These are phyloP conservation scores for Schizochytrium sp. DNA, from an alignment of 108 stramenopile species.

Conservation along the genomic window DNA sequence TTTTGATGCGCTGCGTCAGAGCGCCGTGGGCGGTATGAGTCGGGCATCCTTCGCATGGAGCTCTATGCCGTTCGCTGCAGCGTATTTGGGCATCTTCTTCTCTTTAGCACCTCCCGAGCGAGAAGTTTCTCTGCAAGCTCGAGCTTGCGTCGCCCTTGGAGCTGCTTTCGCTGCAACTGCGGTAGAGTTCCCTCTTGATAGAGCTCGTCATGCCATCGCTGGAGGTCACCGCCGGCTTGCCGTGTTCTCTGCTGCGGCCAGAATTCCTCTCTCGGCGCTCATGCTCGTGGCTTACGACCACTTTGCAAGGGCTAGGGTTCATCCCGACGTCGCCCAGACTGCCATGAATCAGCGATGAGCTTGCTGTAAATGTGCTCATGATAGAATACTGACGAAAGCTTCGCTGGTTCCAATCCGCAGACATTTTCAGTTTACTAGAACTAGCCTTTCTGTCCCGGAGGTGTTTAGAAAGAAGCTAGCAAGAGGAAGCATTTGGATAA, in stretches of 20 bases:
- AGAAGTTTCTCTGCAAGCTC: background rate
- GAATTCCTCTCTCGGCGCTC: constrained; percentile 11
- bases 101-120: background rate
- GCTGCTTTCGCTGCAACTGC: background rate
- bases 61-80: background rate
- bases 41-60: background rate
- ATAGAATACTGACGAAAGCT: too few species aligned
- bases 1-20: constrained; percentile 1
- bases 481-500: too few species aligned
- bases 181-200: constrained; percentile 34
- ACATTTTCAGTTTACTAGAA: too few species aligned
- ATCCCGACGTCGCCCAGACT: too few species aligned
- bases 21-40: background rate
- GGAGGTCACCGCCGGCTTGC: background rate
- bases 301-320: background rate
- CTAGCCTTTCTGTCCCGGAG: too few species aligned
- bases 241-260: background rate
- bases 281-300: constrained; percentile 5
- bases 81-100: constrained; percentile 27
- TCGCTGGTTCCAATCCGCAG: too few species aligned
- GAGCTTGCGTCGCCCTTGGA: background rate
- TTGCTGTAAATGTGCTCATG: too few species aligned
- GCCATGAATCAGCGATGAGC: too few species aligned
- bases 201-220: background rate
- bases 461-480: too few species aligned